Evolutionary conservation across 2,329 filamentous ascomycete species (phyloP), one percentile per base, ranked within the genome.

Genomic region (Pseudocercospora ulei): DNA sequence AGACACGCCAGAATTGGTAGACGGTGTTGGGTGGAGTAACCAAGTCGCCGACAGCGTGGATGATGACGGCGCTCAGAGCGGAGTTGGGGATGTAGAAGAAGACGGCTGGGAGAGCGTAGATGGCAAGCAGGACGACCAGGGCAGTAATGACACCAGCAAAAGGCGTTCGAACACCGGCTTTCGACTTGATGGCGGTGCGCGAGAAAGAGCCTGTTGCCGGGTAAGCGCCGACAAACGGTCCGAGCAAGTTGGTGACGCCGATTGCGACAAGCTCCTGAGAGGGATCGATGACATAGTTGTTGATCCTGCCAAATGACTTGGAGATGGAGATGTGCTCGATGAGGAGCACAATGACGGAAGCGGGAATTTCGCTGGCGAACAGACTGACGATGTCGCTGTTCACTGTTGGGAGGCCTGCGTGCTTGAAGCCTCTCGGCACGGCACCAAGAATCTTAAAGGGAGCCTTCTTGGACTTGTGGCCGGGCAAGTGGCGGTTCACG

Each of bases 301-400:
- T 96, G 53, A 95, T 75, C 43, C 88, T 76, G 6, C 90, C 90
- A 52, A 98, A 96, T 0, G 88, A 95, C 62, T 96, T 98, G 11
- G 87, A 85, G 47, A 96, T 95, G 31, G 88, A 86, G 53, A 96
- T 94, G 59, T 96, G 88, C 63, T 96, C 90, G 45, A 96, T 92
- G 22, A 96, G 71, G 41, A 96, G 71, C n/a, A 98, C 87, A 49
- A 96, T 93, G 36, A 95, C 78, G 0, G 82, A 80, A 5, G 82
- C 82, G 0, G 90, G 90, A 3, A 96, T 67, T 48, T 95, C 72
- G 27, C 69, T 68, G 1, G 73, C 69, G 55, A 93, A 85, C 1
- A 75, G 65, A 1, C 66, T 70, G 56, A 94, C 73, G 35, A 95
- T 73, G 0, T 69, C 61, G 0, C 61, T 62, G 49, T 81, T 76